Evolutionary conservation across 163 green algal genomes (phyloP).

Genomic region (Volvox carteri): DNA sequence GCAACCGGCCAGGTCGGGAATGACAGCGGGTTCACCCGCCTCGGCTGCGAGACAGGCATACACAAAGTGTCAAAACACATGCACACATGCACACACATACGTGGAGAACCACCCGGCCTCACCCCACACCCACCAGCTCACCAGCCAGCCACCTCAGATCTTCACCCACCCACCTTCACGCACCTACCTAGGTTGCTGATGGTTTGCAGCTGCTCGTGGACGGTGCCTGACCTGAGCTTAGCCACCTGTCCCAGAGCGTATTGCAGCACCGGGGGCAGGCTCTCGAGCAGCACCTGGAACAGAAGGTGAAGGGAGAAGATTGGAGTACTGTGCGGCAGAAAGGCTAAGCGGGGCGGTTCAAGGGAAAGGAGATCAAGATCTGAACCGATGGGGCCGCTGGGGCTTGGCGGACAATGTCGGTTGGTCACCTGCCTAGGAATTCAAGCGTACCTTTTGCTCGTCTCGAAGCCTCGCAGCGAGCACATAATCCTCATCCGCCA

Average conservation of each 20-base stretch:
- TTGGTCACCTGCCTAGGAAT: too few species aligned
- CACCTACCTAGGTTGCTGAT: constrained; percentile 42
- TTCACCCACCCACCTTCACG: neutral
- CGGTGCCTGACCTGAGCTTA: constrained; percentile 52
- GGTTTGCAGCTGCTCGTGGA: constrained; percentile 44
- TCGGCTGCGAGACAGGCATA: constrained; percentile 39
- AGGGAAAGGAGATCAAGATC: too few species aligned
- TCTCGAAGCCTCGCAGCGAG: constrained; percentile 65
- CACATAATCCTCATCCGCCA: constrained; percentile 68
- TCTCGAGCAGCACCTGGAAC: constrained; percentile 42
- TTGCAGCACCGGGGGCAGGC: constrained; percentile 70
- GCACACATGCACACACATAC: neutral
- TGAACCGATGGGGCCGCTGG: too few species aligned
- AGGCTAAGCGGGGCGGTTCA: neutral
- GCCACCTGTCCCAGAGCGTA: constrained; percentile 67
- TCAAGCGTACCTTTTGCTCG: constrained; percentile 56
- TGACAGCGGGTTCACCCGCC: constrained; percentile 40
- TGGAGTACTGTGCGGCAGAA: too few species aligned
- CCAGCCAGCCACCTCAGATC: neutral
- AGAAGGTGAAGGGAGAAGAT: neutral
- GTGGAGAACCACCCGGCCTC: neutral
- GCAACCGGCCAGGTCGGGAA: constrained; percentile 61
- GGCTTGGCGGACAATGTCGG: too few species aligned
- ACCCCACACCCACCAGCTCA: neutral
- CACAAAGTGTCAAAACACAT: too few species aligned